These are phyloP conservation scores for Mortierella claussenii DNA, from an alignment of 192 early-diverging fungal genomes.

Conservation along the genomic window DNA sequence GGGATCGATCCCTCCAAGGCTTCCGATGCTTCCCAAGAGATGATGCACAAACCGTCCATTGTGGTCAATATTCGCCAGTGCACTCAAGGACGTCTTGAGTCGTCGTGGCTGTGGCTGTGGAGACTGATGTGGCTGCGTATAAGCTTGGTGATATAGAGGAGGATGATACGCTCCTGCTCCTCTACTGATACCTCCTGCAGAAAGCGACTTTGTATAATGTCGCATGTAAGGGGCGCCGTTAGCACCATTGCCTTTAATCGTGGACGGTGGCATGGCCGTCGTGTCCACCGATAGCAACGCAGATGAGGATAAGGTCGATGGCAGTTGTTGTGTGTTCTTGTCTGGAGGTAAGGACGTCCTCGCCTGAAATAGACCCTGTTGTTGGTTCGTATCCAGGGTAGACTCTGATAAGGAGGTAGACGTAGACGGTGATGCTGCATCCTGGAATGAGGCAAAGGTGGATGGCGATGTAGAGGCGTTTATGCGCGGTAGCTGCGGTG, in stretches of 20 bases:
- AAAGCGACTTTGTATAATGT: slow-evolving; percentile 22
- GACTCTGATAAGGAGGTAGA: background rate
- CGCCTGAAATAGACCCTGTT: background rate
- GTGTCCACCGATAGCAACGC: slow-evolving; percentile 7
- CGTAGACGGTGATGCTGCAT: too few relatives aligned
- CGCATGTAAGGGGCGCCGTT: slow-evolving; percentile 12
- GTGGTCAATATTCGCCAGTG: slow-evolving; percentile 35
- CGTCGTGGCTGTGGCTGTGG: slow-evolving; percentile 11
- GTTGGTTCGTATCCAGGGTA: background rate
- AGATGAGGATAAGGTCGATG: too few relatives aligned
- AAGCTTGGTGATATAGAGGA: background rate
- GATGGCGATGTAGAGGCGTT: slow-evolving; percentile 19
- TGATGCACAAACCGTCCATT: slow-evolving; percentile 11
- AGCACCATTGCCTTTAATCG: background rate
- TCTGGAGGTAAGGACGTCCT: background rate
- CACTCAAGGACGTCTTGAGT: slow-evolving; percentile 25
- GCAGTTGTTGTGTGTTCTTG: background rate
- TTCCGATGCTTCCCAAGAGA: background rate
- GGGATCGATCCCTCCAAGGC: slow-evolving; percentile 7
- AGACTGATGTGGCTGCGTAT: slow-evolving; percentile 3
- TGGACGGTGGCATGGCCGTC: background rate
- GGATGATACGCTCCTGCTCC: too few relatives aligned
- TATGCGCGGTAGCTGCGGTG: slow-evolving; percentile 2
- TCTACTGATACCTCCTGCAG: slow-evolving; percentile 14
- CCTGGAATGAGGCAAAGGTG: slow-evolving; percentile 9